Conservation (phyloP, 2,329 filamentous ascomycete species). For the Chalaropsis ovoidea region DNA sequence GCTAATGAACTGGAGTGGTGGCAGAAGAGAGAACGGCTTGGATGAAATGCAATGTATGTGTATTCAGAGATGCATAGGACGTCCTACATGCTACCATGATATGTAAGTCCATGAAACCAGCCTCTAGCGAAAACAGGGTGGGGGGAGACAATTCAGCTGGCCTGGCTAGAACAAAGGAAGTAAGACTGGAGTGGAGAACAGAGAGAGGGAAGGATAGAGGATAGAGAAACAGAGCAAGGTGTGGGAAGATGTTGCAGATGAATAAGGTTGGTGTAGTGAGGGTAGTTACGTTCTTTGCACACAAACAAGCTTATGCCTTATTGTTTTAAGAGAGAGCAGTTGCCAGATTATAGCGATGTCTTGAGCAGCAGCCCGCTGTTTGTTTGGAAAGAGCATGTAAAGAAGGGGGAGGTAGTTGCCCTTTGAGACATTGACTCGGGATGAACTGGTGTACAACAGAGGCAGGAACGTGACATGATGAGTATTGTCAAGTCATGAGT, state of each 20-base stretch:
- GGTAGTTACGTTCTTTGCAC: not conserved
- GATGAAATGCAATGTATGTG: not conserved
- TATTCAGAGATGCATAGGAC: not conserved
- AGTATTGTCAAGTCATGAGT: not conserved
- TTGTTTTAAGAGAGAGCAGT: not conserved
- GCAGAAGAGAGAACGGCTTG: not conserved
- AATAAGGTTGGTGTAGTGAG: not conserved
- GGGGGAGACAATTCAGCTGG: not conserved
- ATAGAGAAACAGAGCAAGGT: not conserved
- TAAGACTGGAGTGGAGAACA: not conserved
- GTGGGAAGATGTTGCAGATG: not conserved
- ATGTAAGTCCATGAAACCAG: not conserved
- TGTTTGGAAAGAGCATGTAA: not conserved
- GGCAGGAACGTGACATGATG: not conserved
- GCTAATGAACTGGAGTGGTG: not conserved
- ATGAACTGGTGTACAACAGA: constrained; percentile 7
- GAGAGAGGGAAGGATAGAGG: not conserved
- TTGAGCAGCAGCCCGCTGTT: not conserved
- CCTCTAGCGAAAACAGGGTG: not conserved
- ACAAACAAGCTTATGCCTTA: not conserved
- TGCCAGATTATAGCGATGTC: not conserved
- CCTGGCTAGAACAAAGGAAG: not conserved
- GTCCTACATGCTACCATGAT: not conserved
- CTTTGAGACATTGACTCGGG: constrained; percentile 12
- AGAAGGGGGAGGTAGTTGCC: not conserved